phyloP scores from a whole-genome alignment of 352 stramenopile species.

The Peronosclerospora sorghi region DNA sequence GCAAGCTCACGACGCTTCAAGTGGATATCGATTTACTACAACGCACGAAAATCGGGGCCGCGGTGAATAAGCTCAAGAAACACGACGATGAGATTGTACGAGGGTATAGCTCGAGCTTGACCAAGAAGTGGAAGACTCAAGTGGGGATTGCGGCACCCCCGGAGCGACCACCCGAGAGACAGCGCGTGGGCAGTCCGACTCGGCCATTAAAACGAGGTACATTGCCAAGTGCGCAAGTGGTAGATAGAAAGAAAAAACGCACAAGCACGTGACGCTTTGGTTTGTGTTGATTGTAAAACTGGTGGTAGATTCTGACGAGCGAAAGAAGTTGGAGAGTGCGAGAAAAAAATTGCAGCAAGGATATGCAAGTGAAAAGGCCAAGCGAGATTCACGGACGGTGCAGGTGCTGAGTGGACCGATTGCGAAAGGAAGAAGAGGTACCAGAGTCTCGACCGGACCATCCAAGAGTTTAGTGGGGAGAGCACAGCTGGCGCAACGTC shows the following conservation, averaged over 20 bases:
- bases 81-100: conserved; percentile 71
- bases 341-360: conserved; percentile 63
- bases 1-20: conserved; percentile 61
- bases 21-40: conserved; percentile 71
- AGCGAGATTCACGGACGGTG: conserved; percentile 58
- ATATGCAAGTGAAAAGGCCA: conserved; percentile 61
- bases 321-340: conserved; percentile 51
- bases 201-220: conserved; percentile 18
- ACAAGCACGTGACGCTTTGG: background rate
- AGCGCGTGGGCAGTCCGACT: conserved; percentile 14
- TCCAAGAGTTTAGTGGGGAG: conserved; percentile 42
- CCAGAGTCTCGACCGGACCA: conserved; percentile 49
- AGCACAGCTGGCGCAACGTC: conserved; percentile 27
- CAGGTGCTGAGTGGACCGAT: conserved; percentile 60
- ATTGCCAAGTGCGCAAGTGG: background rate
- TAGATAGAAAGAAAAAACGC: background rate
- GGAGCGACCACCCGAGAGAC: conserved; percentile 6
- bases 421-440: conserved; percentile 36
- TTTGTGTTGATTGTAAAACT: background rate
- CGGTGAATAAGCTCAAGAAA: conserved; percentile 80
- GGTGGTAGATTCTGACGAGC: conserved; percentile 15
- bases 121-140: conserved; percentile 71
- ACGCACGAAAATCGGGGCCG: conserved; percentile 64
- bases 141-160: conserved; percentile 37
- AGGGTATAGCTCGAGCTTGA: conserved; percentile 72